These are phyloP conservation scores for Backusella sp. DNA, from an alignment of 192 early-diverging fungal species.

Conservation along the genomic window DNA sequence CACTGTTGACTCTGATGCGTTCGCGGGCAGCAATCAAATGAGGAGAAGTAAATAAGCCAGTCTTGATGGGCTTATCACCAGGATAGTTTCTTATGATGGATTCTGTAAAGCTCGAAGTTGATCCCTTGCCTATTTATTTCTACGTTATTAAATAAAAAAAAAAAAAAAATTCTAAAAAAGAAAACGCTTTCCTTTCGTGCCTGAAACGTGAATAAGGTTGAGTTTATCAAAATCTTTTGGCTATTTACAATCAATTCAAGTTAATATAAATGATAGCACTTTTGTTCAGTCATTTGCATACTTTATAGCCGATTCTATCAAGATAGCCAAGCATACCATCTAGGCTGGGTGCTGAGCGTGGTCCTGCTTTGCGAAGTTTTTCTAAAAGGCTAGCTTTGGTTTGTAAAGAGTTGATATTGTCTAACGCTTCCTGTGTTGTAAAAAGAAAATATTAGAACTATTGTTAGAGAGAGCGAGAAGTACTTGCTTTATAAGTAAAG, in stretches of 20 bases:
- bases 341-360: slow-evolving; percentile 55
- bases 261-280: too few relatives aligned
- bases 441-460: neutral
- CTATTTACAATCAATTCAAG: slow-evolving; percentile 7
- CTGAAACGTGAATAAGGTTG: slow-evolving; percentile 78
- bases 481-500: slow-evolving; percentile 12
- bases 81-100: slow-evolving; percentile 64
- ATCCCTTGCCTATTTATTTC: slow-evolving; percentile 34
- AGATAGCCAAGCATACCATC: slow-evolving; percentile 68
- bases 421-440: slow-evolving; percentile 65
- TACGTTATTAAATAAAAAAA: too few relatives aligned
- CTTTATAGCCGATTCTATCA: slow-evolving; percentile 69
- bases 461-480: neutral
- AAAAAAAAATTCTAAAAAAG: too few relatives aligned
- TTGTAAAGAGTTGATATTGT: slow-evolving; percentile 80
- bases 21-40: slow-evolving; percentile 92
- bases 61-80: slow-evolving; percentile 21
- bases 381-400: slow-evolving; percentile 86
- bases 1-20: slow-evolving; percentile 89
- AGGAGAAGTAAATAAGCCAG: slow-evolving; percentile 91
- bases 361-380: slow-evolving; percentile 64
- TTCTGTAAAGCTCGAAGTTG: slow-evolving; percentile 78
- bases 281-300: slow-evolving; percentile 29
- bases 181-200: slow-evolving; percentile 75
- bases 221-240: slow-evolving; percentile 69